Conservation (phyloP, 148 eudicot genomes). For the Pouteria glomerata region DNA sequence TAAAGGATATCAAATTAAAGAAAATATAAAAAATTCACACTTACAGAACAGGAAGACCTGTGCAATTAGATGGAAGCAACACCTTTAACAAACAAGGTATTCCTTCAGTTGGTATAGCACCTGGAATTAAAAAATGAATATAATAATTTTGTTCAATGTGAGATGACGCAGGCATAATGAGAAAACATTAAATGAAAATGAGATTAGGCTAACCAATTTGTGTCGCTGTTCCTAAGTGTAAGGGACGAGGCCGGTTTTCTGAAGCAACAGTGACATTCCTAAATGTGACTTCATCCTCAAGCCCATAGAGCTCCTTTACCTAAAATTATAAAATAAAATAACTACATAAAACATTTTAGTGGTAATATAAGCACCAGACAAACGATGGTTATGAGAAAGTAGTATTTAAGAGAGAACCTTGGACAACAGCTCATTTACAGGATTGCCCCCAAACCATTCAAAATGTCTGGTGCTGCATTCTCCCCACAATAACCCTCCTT, state of each 20-base stretch:
- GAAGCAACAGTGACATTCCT: constrained; percentile 79
- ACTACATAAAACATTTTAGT: neutral
- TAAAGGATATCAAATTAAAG: too few relatives aligned
- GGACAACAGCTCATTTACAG: constrained; percentile 54
- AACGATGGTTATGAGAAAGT: constrained; percentile 6
- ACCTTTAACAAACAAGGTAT: constrained; percentile 84
- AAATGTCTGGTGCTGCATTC: constrained; percentile 85
- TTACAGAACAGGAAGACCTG: constrained; percentile 83
- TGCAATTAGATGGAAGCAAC: constrained; percentile 75
- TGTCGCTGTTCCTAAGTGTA: constrained; percentile 94
- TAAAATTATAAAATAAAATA: constrained; percentile 20
- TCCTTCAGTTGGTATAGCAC: constrained; percentile 95
- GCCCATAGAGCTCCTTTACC: constrained; percentile 96
- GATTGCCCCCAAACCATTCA: constrained; percentile 90
- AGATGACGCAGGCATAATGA: neutral
- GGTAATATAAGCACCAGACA: neutral
- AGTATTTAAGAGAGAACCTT: too few relatives aligned
- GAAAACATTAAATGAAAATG: neutral
- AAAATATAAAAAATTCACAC: constrained; percentile 23
- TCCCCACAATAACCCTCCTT: constrained; percentile 94
- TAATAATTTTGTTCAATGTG: neutral
- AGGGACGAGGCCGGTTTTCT: constrained; percentile 80
- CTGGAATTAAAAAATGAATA: constrained; percentile 28
- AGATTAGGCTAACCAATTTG: constrained; percentile 66
- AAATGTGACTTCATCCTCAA: constrained; percentile 63